These are phyloP conservation scores for Epicoccum nigrum DNA, from an alignment of 2,329 filamentous ascomycete species.

Conservation along the genomic window DNA sequence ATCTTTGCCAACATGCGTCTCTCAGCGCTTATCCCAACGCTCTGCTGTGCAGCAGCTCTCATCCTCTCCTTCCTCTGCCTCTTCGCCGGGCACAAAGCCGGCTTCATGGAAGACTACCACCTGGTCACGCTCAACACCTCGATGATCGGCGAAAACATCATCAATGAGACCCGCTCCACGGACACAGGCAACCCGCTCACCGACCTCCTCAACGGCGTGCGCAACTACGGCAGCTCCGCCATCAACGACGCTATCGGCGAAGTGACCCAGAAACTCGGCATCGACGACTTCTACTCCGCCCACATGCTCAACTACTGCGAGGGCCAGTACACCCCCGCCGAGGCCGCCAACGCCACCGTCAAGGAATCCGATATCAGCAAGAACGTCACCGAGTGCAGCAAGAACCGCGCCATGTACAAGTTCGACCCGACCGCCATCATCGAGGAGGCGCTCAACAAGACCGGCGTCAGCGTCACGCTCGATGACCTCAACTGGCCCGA, in stretches of 20 bases:
- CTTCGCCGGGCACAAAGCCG: conserved; percentile 64
- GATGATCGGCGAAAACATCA: conserved; percentile 54
- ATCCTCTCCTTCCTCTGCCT: conserved; percentile 65
- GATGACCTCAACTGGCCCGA: conserved; percentile 62
- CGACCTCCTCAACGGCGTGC: conserved; percentile 44
- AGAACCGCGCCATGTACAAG: conserved; percentile 59
- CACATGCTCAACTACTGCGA: conserved; percentile 67
- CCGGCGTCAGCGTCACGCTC: conserved; percentile 55
- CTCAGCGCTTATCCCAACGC: conserved; percentile 57
- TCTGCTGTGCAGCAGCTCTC: conserved; percentile 60
- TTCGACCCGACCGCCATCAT: conserved; percentile 62
- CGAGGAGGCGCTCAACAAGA: conserved; percentile 54
- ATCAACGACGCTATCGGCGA: conserved; percentile 52
- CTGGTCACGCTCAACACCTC: conserved; percentile 66
- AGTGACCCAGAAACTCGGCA: conserved; percentile 57
- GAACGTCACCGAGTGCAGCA: conserved; percentile 63
- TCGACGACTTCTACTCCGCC: conserved; percentile 66
- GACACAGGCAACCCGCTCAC: conserved; percentile 33
- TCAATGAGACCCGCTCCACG: conserved; percentile 35
- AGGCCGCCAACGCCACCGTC: conserved; percentile 53
- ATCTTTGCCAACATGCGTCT: conserved; percentile 50
- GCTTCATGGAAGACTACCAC: conserved; percentile 63
- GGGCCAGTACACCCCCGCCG: conserved; percentile 53
- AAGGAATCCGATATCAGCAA: conserved; percentile 50
- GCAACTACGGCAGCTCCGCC: conserved; percentile 37